Evolutionary conservation across 495 filamentous ascomycete species (phyloP).

Genomic region (Penicillium maclennaniae): DNA sequence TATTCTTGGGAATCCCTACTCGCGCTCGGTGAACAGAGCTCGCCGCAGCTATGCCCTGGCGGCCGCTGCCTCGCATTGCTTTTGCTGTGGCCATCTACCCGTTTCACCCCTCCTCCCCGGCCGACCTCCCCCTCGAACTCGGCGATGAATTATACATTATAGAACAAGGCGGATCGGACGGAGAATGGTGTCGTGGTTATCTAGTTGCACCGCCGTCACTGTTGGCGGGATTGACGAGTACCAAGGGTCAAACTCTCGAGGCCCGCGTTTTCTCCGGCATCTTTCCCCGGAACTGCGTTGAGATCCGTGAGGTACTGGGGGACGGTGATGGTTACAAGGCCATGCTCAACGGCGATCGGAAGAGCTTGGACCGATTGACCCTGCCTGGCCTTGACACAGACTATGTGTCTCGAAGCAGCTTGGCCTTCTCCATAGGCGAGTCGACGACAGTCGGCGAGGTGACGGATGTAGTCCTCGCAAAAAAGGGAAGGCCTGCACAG

Average conservation of each 20-base stretch:
- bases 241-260: slow-evolving; percentile 89
- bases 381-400: slow-evolving; percentile 20
- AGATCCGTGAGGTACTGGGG: slow-evolving; percentile 70
- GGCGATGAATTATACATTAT: slow-evolving; percentile 99
- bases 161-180: slow-evolving; percentile 82
- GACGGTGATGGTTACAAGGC: slow-evolving; percentile 46
- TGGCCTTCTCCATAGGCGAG: slow-evolving; percentile 29
- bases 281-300: slow-evolving; percentile 90
- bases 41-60: slow-evolving; percentile 77
- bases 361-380: slow-evolving; percentile 24
- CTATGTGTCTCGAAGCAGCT: slow-evolving; percentile 23
- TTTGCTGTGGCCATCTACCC: slow-evolving; percentile 95
- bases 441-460: slow-evolving; percentile 29
- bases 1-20: slow-evolving; percentile 11
- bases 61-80: slow-evolving; percentile 92
- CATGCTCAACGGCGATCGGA: slow-evolving; percentile 32
- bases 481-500: slow-evolving; percentile 41
- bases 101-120: slow-evolving; percentile 78
- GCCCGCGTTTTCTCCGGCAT: slow-evolving; percentile 95
- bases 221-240: slow-evolving; percentile 85
- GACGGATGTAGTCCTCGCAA: slow-evolving; percentile 38
- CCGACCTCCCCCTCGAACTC: slow-evolving; percentile 93
- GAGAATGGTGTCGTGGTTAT: slow-evolving; percentile 92
- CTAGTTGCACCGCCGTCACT: slow-evolving; percentile 90
- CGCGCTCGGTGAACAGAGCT: slow-evolving; percentile 4